Evolutionary conservation across 306 rosid genomes (phyloP), one percentile per base, ranked within the genome.

Genomic region (Prunus armeniaca): DNA sequence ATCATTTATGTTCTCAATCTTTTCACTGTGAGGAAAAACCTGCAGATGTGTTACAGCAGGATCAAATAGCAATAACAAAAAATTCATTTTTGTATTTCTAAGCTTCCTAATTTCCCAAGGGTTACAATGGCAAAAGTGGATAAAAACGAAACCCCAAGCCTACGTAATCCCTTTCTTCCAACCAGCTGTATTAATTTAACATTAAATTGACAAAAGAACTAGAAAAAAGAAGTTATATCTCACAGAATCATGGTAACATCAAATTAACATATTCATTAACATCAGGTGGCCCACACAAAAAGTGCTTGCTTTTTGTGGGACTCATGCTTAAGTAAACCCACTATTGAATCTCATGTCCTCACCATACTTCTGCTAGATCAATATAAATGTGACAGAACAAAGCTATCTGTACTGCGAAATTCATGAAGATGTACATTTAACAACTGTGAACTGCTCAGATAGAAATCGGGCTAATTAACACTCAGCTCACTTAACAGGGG

Each of bases 1-100:
- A 82, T 93, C 98, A 73, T 91, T 93, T 24, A 93, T 91, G 79
- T 87, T 88, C 83, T 91, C 97, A 52, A 93, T 93, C 89, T 87
- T 93, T 79, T 93, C 98, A 83, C 58, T 81, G 32, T 85, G 93
- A 60, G 97, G 96, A 74, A 93, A 93, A 65, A 93, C 89, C 98
- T 93, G 88, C 82, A 87, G 11, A 79, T 65, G 45, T 66, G 61
- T 8, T 38, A 45, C 32, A 28, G 62, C 63, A 71, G 41, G 63
- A 76, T 67, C 38, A 76, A 58, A 76, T 47, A 28, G 57, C 65
- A 17, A 71, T 66, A 24, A 60, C 24, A 65, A 77, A 38, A 58
- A 51, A 43, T 20, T 34, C 25, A 6, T n/a, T 9, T 13, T 34
- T 18, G 52, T 13, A 72, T 14, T 55, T 19, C 43, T 71, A 71